Percentiles rank a stretch among this genome's conserved stretches.
Evolutionary conservation across 108 stramenopile genomes (phyloP).

Genomic region (Fragilariopsis cylindrus): DNA sequence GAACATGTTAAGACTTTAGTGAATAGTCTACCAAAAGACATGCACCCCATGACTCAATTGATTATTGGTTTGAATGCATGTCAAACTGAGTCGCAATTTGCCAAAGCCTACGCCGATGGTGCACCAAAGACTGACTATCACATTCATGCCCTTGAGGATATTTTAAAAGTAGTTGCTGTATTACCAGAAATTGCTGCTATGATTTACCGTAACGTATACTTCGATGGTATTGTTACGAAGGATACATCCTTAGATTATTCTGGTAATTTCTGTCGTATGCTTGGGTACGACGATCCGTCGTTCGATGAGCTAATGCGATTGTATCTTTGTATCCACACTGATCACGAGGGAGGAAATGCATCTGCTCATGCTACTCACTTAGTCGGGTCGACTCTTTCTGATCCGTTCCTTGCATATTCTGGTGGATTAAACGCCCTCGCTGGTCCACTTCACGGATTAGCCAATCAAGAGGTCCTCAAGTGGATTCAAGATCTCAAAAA

Average conservation of each 20-base stretch:
- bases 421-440: constrained; percentile 97
- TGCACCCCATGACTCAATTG: constrained; percentile 99
- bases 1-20: constrained; percentile 91
- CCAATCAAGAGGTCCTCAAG: constrained; percentile 98
- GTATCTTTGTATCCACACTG: constrained; percentile 99
- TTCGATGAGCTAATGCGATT: constrained; percentile 99
- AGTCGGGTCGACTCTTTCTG: constrained; percentile 94
- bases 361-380: constrained; percentile 99
- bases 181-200: constrained; percentile 97
- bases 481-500: constrained; percentile 95
- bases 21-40: constrained; percentile 92
- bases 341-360: constrained; percentile 99
- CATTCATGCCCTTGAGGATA: constrained; percentile 93
- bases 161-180: constrained; percentile 93
- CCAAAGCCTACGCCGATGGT: constrained; percentile 92
- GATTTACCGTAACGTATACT: constrained; percentile 96
- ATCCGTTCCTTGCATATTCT: constrained; percentile 95
- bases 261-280: constrained; percentile 98
- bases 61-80: constrained; percentile 88
- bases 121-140: constrained; percentile 94
- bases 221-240: constrained; percentile 91
- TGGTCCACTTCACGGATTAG: constrained; percentile 98
- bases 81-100: constrained; percentile 94
- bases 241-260: constrained; percentile 95
- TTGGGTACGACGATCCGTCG: constrained; percentile 90